Base-by-base conservation (phyloP, 1,139 yeast species). In the Pichia inconspicua region DNA sequence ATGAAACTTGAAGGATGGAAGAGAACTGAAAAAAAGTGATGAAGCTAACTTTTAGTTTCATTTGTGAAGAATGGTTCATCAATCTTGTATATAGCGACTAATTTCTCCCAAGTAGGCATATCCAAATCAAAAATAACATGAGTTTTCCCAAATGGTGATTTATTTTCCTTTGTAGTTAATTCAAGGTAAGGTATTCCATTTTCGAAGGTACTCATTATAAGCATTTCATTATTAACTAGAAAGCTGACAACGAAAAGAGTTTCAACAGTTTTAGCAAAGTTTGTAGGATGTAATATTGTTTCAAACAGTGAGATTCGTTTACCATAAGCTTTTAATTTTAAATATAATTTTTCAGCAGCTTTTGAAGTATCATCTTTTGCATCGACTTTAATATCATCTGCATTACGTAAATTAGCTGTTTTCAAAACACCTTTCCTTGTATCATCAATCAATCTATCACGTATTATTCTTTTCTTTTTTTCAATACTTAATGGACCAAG, bases 191-290 rank as follows among this genome's bases (percentile, higher is more conserved):
- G 83, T n/a, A 71, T 63, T 1, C 78, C 85, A 40, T 75, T 68
- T 2, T 70, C 72, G 57, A 75, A 80, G 40, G 65, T 66, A n/a
- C 66, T 74, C 36, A 88, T 58, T 39, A 71, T 68, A 31, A 88
- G 64, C 56, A 73, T 77, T 1, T 87, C 90, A 58, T 86, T 95
- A 58, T 82, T 78, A 5, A 88, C 76, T 44, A 90, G 68, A 60
- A 89, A 89, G 62, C 95, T 84, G 1, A 86, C 74, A 60, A 82
- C 85, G 60, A 89, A 90, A 56, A 90, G 67, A 60, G 87, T 88
- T 61, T 90, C 97, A 5, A 89, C 80, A 5, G 92, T 77, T 60
- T 84, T 90, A 2, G 84, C 73, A 65, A 84, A 90, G 6, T 92
- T 82, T 9, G 66, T 49, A 0, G 96, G 96, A 60, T 90, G 80